phyloP scores from a whole-genome alignment of 148 eudicot genomes.

The Bassia scoparia region DNA sequence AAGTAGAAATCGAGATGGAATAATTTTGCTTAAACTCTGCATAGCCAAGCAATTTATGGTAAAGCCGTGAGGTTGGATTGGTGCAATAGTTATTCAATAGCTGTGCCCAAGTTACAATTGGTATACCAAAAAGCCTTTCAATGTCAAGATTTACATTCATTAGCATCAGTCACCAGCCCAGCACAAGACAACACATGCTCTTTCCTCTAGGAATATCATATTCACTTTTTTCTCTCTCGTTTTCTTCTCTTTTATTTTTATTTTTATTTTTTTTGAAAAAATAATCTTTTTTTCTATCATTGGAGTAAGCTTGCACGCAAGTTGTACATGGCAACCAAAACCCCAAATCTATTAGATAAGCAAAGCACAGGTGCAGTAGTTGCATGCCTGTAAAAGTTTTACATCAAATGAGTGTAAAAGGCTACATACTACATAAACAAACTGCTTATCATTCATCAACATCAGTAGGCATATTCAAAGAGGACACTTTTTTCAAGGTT shows the following conservation, averaged over 20 bases:
- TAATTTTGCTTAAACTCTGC: background rate
- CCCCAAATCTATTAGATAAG: too few relatives aligned
- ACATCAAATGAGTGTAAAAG: too few relatives aligned
- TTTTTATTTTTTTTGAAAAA: too few relatives aligned
- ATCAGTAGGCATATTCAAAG: background rate
- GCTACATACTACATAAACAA: too few relatives aligned
- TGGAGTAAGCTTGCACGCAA: too few relatives aligned
- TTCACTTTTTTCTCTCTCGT: background rate
- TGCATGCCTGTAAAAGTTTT: too few relatives aligned
- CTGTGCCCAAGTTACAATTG: background rate
- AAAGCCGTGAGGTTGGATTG: background rate
- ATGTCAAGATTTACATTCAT: background rate
- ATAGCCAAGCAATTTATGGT: background rate
- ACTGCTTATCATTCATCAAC: background rate
- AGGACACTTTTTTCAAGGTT: background rate
- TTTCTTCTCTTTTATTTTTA: too few relatives aligned
- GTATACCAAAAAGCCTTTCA: background rate
- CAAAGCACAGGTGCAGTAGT: too few relatives aligned
- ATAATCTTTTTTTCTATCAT: too few relatives aligned
- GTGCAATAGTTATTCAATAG: background rate
- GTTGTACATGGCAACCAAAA: too few relatives aligned
- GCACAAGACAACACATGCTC: background rate
- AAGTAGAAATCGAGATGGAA: background rate
- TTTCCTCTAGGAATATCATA: background rate
- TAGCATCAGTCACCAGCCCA: background rate